Percentiles rank a stretch among this genome's conserved stretches.
phyloP scores from a whole-genome alignment of 2,329 filamentous ascomycete genomes.

The Paecilomyces sp. region DNA sequence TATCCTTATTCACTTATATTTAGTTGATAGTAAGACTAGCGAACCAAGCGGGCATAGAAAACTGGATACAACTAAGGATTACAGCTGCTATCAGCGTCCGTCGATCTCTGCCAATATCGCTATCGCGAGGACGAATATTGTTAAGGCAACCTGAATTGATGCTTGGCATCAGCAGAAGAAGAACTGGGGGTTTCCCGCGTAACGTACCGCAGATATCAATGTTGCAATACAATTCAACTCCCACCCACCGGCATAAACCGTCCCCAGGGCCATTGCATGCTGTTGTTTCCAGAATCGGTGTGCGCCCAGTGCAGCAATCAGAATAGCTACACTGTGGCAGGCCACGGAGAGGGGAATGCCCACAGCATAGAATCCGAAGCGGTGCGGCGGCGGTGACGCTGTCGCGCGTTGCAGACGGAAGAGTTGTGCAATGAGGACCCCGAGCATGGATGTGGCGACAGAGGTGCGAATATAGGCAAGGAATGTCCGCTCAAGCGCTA shows the following conservation, averaged over 20 bases:
- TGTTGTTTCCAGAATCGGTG: conserved; percentile 57
- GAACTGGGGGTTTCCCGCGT: too few species aligned
- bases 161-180: not conserved
- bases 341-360: conserved; percentile 52
- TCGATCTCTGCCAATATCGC: not conserved
- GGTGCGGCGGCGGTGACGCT: conserved; percentile 28
- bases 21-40: too few species aligned
- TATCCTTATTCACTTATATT: too few species aligned
- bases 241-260: conserved; percentile 52
- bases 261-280: conserved; percentile 51
- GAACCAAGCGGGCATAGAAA: too few species aligned
- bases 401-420: conserved; percentile 48
- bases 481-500: conserved; percentile 68
- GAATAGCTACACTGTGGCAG: conserved; percentile 44
- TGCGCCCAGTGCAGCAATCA: conserved; percentile 47
- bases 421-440: conserved; percentile 60
- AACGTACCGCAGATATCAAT: conserved; percentile 43
- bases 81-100: not conserved
- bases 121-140: conserved; percentile 2
- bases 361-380: conserved; percentile 53
- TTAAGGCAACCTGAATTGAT: conserved; percentile 5
- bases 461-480: conserved; percentile 67
- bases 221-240: conserved; percentile 47
- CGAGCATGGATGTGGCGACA: conserved; percentile 59
- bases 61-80: too few species aligned